Evolutionary conservation across 192 early-diverging fungal species (phyloP), one percentile per base, ranked within the genome.

Genomic region (Geosiphon pyriformis): DNA sequence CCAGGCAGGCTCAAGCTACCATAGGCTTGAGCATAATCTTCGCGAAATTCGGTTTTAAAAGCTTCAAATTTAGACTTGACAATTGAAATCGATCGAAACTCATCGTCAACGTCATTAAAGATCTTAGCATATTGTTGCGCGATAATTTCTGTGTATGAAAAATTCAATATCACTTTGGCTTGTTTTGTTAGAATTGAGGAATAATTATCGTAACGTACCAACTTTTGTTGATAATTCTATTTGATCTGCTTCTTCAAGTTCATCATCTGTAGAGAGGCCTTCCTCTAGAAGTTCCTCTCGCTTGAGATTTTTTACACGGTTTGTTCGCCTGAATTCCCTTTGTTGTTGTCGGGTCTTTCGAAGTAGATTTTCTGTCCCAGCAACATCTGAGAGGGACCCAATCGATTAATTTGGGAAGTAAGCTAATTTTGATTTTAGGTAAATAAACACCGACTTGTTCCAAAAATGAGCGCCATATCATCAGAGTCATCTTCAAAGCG

Each of bases 11-110:
- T 72, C 0, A 85, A 68, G 0, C 77, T 78, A 12, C 83, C 83
- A 68, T 79, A 85, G 0, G 83, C 83, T 51, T 82, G 82, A 37
- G 63, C 61, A 63, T 85, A 85, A 55, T 85, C 83, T 32, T 76
- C 78, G 47, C 67, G 70, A 37, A 76, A 81, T 0, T 81, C 66
- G 0, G 70, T 72, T 34, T 80, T 82, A 81, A 81, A 85, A 2
- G 72, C 73, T 29, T 76, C 74, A 69, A 85, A 85, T 47, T 68
- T 70, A 37, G 68, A 59, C 65, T 76, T 82, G 0, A 85, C 79
- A 15, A 71, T 67, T 27, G 59, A 33, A 3, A 85, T 47, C 0
- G 76, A 63, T n/a, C 63, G 67, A 29, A 81, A 85, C 22, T 81
- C 81, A 25, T 77, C 63, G 2, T 59, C 70, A 7, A 83, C 81